These are phyloP conservation scores for Pascua guehoae DNA, from an alignment of 1,284 basidiomycete species.

Conservation along the genomic window DNA sequence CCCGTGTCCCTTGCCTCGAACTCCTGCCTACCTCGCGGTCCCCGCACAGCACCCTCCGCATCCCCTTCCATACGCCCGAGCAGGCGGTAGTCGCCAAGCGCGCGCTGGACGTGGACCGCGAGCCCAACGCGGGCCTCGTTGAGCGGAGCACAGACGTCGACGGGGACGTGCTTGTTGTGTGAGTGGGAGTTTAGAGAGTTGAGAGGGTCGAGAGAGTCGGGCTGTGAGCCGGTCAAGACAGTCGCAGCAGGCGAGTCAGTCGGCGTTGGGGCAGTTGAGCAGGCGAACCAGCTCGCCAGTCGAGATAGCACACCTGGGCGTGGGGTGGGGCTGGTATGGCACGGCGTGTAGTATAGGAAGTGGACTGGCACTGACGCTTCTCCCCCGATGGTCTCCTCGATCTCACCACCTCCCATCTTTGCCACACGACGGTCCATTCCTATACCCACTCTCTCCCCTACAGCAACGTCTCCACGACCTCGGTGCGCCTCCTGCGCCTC, in stretches of 20 bases:
- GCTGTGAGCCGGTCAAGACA: not conserved
- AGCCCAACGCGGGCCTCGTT: conserved; percentile 73
- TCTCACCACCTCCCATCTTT: too few relatives aligned
- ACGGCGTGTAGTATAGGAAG: too few relatives aligned
- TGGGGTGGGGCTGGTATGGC: too few relatives aligned
- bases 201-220: not conserved
- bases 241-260: too few relatives aligned
- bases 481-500: conserved; percentile 74
- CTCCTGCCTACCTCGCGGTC: too few relatives aligned
- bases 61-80: conserved; percentile 67
- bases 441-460: not conserved
- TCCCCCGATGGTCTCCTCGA: too few relatives aligned
- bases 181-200: conserved; percentile 8
- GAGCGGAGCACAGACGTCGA: conserved; percentile 65
- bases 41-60: conserved; percentile 59
- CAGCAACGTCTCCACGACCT: conserved; percentile 57
- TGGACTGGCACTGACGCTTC: too few relatives aligned
- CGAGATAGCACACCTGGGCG: too few relatives aligned
- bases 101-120: conserved; percentile 77
- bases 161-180: conserved; percentile 68
- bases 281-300: too few relatives aligned
- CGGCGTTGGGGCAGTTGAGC: too few relatives aligned
- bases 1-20: too few relatives aligned
- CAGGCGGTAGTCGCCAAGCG: conserved; percentile 75
- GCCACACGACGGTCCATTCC: too few relatives aligned